A percentile compares a stretch with the other conserved stretches of the same genome.
Evolutionary conservation across 1,284 basidiomycete genomes (phyloP).

Genomic region (Irpex lacteus): DNA sequence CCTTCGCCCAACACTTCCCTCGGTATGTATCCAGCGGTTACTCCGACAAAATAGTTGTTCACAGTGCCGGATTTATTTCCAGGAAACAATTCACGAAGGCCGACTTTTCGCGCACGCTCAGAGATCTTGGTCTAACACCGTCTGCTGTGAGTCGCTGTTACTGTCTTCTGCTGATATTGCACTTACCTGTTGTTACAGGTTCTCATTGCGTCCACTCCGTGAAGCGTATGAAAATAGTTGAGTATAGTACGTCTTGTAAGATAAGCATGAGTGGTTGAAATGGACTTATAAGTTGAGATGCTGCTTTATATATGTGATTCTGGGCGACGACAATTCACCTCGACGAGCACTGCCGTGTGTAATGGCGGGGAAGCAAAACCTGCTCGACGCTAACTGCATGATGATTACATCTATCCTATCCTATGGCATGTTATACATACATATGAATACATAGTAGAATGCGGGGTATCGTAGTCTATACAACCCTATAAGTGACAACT

Average conservation of each 20-base stretch:
- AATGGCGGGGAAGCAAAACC: not conserved
- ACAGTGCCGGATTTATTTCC: not conserved
- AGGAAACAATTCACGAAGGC: conserved; percentile 67
- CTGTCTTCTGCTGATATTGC: not conserved
- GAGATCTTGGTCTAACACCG: conserved; percentile 73
- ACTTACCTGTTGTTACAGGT: not conserved
- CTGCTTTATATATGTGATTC: too few relatives aligned
- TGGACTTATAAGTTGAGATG: too few relatives aligned
- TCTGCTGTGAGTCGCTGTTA: conserved; percentile 53
- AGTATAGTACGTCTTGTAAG: too few relatives aligned
- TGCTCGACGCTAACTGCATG: not conserved
- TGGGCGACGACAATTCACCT: too few relatives aligned
- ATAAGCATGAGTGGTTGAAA: not conserved
- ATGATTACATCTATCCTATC: too few relatives aligned
- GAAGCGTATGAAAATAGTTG: not conserved
- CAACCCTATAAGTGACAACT: not conserved
- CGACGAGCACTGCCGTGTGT: not conserved
- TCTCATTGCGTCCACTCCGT: not conserved
- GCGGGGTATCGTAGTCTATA: not conserved
- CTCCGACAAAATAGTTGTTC: not conserved
- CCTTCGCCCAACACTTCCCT: conserved; percentile 79
- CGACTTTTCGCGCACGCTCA: conserved; percentile 68
- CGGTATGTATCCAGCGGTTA: conserved; percentile 46
- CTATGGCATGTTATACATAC: not conserved
- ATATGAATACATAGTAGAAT: conserved; percentile 1